Conservation (phyloP, 805 yeast species). For the Ogataea ramenticola region DNA sequence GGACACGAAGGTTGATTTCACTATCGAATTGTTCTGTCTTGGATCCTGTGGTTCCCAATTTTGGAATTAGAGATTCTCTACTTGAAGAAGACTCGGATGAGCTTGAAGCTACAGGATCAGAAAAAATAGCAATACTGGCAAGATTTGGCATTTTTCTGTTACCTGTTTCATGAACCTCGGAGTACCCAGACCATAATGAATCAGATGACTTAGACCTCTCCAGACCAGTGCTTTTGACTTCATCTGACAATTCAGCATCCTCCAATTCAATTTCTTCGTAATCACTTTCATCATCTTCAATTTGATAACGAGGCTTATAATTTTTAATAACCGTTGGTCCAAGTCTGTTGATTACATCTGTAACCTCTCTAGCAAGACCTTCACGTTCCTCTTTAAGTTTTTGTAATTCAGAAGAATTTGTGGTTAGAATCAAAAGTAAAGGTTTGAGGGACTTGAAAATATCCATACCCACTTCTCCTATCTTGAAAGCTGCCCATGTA, state of each 20-base stretch:
- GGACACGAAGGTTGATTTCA: no score
- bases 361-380: slow-evolving; percentile 62
- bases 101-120: slow-evolving; percentile 14
- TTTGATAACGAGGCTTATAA: slow-evolving; percentile 27
- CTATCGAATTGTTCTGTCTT: no score
- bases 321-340: slow-evolving; percentile 88
- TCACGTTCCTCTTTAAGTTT: slow-evolving; percentile 57
- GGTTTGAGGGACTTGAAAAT: slow-evolving; percentile 80
- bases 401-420: slow-evolving; percentile 42
- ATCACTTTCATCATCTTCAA: slow-evolving; percentile 16
- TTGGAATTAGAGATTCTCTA: no score
- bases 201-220: slow-evolving; percentile 11
- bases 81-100: no score
- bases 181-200: slow-evolving; percentile 23
- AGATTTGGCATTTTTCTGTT: slow-evolving; percentile 19
- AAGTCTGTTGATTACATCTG: slow-evolving; percentile 68
- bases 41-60: no score
- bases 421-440: slow-evolving; percentile 49
- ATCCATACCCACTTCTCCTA: slow-evolving; percentile 94
- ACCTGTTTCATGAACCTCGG: slow-evolving; percentile 8
- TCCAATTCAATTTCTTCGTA: slow-evolving; percentile 8
- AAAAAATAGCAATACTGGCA: slow-evolving; percentile 25
- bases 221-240: slow-evolving; percentile 9
- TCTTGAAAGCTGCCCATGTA: slow-evolving; percentile 79
- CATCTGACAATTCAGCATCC: slow-evolving; percentile 1